Evolutionary conservation across 345 rosid genomes (phyloP).

Genomic region (Arabis alpina): DNA sequence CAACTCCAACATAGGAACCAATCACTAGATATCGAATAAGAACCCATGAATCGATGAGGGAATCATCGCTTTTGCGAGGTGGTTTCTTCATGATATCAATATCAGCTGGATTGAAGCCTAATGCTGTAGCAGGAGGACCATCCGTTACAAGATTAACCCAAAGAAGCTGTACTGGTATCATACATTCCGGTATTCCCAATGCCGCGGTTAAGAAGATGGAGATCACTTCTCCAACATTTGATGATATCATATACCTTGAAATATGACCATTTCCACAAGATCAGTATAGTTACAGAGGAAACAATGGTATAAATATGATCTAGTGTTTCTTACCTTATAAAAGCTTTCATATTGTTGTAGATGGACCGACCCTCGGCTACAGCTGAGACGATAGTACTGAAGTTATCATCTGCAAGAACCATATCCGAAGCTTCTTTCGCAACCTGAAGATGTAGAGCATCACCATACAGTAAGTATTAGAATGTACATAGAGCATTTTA

Average conservation of each 20-base stretch:
- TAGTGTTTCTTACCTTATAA: conserved; percentile 58
- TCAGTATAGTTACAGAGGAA: not conserved
- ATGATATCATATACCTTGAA: conserved; percentile 93
- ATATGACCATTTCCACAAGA: not conserved
- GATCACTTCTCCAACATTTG: conserved; percentile 94
- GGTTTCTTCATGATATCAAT: conserved; percentile 84
- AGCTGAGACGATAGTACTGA: conserved; percentile 81
- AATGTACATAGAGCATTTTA: not conserved
- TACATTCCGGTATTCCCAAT: conserved; percentile 86
- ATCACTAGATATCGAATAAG: conserved; percentile 80
- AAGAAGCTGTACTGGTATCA: conserved; percentile 94
- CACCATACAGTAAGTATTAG: conserved; percentile 2
- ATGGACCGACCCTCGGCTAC: conserved; percentile 93
- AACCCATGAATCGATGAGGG: conserved; percentile 75
- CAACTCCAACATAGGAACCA: conserved; percentile 91
- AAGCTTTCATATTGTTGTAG: conserved; percentile 93
- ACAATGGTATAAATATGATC: not conserved
- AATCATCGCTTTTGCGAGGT: conserved; percentile 80
- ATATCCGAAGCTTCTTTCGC: conserved; percentile 98
- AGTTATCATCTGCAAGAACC: conserved; percentile 95
- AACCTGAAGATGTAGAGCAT: conserved; percentile 53
- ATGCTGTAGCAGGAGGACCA: conserved; percentile 97
- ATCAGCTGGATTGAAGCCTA: conserved; percentile 94
- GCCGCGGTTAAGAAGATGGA: conserved; percentile 89
- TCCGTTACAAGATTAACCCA: conserved; percentile 98